Base-by-base conservation (phyloP, 148 eudicot species). In the Euryodendron excelsum region DNA sequence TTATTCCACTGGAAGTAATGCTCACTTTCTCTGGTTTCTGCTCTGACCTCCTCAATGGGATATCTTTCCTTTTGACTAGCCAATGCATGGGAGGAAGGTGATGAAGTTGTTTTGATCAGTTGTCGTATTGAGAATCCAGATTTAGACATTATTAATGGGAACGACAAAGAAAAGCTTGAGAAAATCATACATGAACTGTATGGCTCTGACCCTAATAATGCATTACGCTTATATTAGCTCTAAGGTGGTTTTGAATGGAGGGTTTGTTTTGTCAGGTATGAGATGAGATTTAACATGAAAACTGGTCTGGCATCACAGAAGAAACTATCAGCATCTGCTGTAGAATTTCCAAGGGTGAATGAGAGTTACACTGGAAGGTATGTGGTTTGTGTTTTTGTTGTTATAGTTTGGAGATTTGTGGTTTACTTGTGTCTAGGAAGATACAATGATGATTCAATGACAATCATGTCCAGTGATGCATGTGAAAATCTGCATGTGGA, bases 11-110 rank as follows among this genome's bases (percentile, higher is more conserved):
- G 33, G 52, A 39, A 53, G 14, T 59, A 21, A 39, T 37, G 65
- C 65, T 30, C 15, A 25, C 52, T 15, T 76, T 58, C 44, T 59
- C 25, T 69, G n/a, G 61, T 56, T 68, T 75, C 37, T n/a, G 8
- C 15, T 30, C 20, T 18, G 1, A 59, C n/a, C 20, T 14, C 1
- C 25, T 60, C 58, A 23, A 18, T 37, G 56, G 25, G 25, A 44
- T 77, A 20, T 79, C 28, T 50, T 64, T 14, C 48, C 69, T 52
- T 77, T 74, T 71, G 64, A 44, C 31, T 85, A 93, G 98, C 96
- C 64, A 93, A 93, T 84, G 98, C 98, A 45, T 93, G 99, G 99
- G 99, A 96, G 85, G 98, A 93, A 85, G 99, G 94, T 78, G 99
- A 96, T 80, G 99, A 96, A 79, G 89, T 96, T 72, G 93, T 96